Base-by-base conservation (phyloP, 768 basidiomycete species). In the Cyclocybe aegerita region DNA sequence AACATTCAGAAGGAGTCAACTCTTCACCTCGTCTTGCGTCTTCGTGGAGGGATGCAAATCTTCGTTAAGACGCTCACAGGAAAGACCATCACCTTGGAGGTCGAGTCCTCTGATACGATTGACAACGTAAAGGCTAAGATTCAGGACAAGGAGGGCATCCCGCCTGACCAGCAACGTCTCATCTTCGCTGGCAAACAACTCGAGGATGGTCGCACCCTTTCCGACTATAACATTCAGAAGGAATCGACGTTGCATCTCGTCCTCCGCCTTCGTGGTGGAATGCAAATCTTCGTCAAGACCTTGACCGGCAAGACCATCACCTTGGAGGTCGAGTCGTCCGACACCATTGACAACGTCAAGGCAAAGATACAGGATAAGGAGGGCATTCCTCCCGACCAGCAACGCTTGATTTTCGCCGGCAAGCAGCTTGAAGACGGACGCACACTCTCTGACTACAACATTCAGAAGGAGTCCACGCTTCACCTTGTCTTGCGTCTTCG, bases 111-210 rank as follows among this genome's bases (percentile, higher is more conserved):
- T 0, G 91, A 94, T 66, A 94, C 93, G 9, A 94, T 96, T 61
- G 93, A 95, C 65, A 92, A 93, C 58, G 91, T 94, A 16, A 87
- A 86, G 67, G 78, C 85, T 2, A 87, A 88, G 74, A 89, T 90
- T 14, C 87, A 88, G 57, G 88, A 90, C 63, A 89, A 88, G 69
- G 88, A 89, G 54, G 89, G 88, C 0, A 90, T 90, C 30, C 88
- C 88, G 34, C 85, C 88, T 2, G 88, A 93, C 58, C 91, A 94
- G 63, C 93, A 95, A 61, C 88, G 93, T 39, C 73, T 94, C 40
- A 93, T 90, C 65, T 96, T 95, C 57, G 93, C 93, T 39, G 94
- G 93, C 40, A 96, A 96, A 75, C 93, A 96, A 63, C 73, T 95
- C 9, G 94, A 96, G 66, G 94, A 97, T 49, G 94, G 94, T 3